Evolutionary conservation across 2,329 filamentous ascomycete species (phyloP).

Genomic region (Colletotrichum lini): DNA sequence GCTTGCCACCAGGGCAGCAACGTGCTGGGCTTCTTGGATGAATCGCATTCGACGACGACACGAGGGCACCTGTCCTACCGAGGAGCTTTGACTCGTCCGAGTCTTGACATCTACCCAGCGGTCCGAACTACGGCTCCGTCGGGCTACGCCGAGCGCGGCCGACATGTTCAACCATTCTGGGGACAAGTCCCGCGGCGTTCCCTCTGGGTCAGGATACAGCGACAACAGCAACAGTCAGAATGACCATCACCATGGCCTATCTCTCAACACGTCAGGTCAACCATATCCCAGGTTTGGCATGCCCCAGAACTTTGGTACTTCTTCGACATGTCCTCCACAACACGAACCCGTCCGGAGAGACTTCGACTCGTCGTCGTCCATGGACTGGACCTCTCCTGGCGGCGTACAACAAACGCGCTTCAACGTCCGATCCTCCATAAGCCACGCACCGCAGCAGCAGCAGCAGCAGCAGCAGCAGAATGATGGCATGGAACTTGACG

Average conservation of each 20-base stretch:
- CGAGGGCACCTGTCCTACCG: constrained; percentile 50
- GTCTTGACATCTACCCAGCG: constrained; percentile 53
- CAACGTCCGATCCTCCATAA: constrained; percentile 28
- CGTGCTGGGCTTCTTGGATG: constrained; percentile 42
- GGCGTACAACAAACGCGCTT: constrained; percentile 48
- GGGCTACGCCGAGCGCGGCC: constrained; percentile 49
- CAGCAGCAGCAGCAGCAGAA: constrained; percentile 18
- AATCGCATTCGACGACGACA: constrained; percentile 42
- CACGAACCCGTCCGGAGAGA: constrained; percentile 25
- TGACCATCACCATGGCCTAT: constrained; percentile 22
- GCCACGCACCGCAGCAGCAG: constrained; percentile 15
- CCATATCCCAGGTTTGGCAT: constrained; percentile 52
- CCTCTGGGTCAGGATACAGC: constrained; percentile 44
- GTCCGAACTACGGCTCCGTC: constrained; percentile 52
- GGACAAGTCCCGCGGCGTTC: constrained; percentile 50
- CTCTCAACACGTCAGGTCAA: constrained; percentile 52
- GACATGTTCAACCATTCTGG: constrained; percentile 56
- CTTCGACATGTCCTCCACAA: constrained; percentile 46
- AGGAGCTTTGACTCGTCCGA: constrained; percentile 57
- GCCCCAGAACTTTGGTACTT: constrained; percentile 47
- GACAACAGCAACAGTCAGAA: constrained; percentile 12
- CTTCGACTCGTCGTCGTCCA: constrained; percentile 42
- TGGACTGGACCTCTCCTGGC: constrained; percentile 57
- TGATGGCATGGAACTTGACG: constrained; percentile 43
- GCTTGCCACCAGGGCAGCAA: constrained; percentile 50